A percentile compares a stretch with the other conserved stretches of the same genome.
Evolutionary conservation across 179 eudicot genomes (phyloP).

Genomic region (Beta corolliflora): DNA sequence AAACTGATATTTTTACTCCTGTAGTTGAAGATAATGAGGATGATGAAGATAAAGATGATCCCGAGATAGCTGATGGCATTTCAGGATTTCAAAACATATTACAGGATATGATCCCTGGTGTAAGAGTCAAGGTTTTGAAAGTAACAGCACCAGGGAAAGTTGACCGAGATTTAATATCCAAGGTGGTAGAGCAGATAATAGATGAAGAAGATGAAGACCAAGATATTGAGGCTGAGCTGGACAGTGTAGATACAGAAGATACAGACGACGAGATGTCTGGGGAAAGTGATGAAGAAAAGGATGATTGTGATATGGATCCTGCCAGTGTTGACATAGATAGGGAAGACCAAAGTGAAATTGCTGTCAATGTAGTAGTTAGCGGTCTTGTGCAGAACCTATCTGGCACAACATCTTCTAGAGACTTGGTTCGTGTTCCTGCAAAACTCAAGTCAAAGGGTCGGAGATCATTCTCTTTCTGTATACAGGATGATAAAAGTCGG

Average conservation of each 20-base stretch:
- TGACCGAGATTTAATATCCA: conserved; percentile 73
- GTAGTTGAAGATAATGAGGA: conserved; percentile 52
- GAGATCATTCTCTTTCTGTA: conserved; percentile 63
- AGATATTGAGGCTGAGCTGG: conserved; percentile 52
- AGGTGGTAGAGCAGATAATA: conserved; percentile 71
- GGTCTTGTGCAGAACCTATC: conserved; percentile 51
- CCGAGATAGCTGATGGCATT: conserved; percentile 51
- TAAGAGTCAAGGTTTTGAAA: conserved; percentile 75
- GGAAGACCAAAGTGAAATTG: conserved; percentile 57
- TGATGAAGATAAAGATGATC: conserved; percentile 73
- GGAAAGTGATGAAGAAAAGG: conserved; percentile 62
- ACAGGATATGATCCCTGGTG: conserved; percentile 90
- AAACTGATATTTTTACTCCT: conserved; percentile 54
- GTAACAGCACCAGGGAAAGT: conserved; percentile 69
- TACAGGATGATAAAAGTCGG: conserved; percentile 55
- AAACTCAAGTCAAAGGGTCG: conserved; percentile 69
- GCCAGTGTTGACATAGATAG: conserved; percentile 40
- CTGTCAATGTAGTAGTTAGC: conserved; percentile 62
- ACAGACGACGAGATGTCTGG: conserved; percentile 51
- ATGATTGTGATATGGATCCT: conserved; percentile 55
- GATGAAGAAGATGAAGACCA: conserved; percentile 86
- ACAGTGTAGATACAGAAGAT: conserved; percentile 52
- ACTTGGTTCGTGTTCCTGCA: conserved; percentile 81
- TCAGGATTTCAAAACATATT: conserved; percentile 64
- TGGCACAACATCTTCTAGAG: conserved; percentile 36